Percentiles rank a stretch among this genome's conserved stretches.
Conservation (phyloP, 1,284 basidiomycete genomes). For the Schizophyllum amplum region DNA sequence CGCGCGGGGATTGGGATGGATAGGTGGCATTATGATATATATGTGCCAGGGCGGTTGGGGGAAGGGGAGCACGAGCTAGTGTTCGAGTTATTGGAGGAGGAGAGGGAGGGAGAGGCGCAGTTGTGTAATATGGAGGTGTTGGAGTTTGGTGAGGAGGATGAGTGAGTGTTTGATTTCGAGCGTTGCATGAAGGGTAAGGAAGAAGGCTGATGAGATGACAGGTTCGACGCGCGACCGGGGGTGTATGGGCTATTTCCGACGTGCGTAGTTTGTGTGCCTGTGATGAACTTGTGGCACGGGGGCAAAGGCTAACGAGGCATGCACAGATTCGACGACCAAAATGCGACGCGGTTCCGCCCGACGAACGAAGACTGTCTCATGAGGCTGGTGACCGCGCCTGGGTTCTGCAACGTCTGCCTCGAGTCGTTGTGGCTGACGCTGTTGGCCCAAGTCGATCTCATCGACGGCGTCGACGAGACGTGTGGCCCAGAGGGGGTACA, state of each 20-base stretch:
- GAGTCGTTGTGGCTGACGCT: slow-evolving; percentile 68
- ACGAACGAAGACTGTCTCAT: slow-evolving; percentile 84
- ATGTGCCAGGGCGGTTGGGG: slow-evolving; percentile 28
- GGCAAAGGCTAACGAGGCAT: too few relatives aligned
- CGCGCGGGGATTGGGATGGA: slow-evolving; percentile 50
- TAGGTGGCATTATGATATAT: slow-evolving; percentile 66
- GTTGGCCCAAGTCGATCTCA: slow-evolving; percentile 47
- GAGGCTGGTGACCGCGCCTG: slow-evolving; percentile 62
- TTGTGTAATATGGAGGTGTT: slow-evolving; percentile 71
- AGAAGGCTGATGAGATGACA: slow-evolving; percentile 20
- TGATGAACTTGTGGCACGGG: too few relatives aligned
- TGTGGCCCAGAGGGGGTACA: neutral
- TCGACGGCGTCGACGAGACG: slow-evolving; percentile 36
- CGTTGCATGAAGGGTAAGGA: too few relatives aligned
- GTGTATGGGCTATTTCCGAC: slow-evolving; percentile 73
- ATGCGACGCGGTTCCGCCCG: slow-evolving; percentile 60
- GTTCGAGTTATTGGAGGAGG: slow-evolving; percentile 49
- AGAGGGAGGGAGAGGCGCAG: slow-evolving; percentile 51
- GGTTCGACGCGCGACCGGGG: slow-evolving; percentile 53
- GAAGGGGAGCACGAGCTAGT: slow-evolving; percentile 46
- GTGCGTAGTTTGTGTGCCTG: slow-evolving; percentile 23
- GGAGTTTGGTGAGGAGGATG: slow-evolving; percentile 60
- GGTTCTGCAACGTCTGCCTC: slow-evolving; percentile 71
- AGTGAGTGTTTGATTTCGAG: slow-evolving; percentile 34
- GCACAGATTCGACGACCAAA: slow-evolving; percentile 47